Conservation (phyloP, 2,329 filamentous ascomycete species). For the Pseudogymnoascus sp. region DNA sequence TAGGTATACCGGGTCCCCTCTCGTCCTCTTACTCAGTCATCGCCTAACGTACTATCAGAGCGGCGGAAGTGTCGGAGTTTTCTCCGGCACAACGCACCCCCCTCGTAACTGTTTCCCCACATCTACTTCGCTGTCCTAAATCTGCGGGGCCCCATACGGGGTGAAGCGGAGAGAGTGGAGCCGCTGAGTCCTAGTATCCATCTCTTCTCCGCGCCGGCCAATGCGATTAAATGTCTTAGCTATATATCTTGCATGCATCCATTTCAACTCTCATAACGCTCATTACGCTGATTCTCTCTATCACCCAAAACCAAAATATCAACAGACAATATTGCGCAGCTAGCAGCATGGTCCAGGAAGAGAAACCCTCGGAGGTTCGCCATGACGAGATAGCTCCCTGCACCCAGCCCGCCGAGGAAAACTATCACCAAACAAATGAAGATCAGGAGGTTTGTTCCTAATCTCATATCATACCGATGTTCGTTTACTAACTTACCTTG, state of each 20-base stretch:
- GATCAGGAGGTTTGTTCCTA: neutral
- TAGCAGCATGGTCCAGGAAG: conserved; percentile 1
- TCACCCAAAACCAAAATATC: neutral
- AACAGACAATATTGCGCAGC: neutral
- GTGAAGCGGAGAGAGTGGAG: neutral
- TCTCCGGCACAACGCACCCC: neutral
- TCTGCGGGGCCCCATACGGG: neutral
- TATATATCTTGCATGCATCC: neutral
- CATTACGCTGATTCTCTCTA: neutral
- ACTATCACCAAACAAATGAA: neutral
- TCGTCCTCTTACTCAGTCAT: neutral
- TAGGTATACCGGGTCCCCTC: neutral
- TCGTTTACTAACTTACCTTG: neutral
- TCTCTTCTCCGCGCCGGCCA: neutral
- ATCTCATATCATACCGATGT: neutral
- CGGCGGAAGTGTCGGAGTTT: neutral
- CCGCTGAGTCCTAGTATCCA: neutral
- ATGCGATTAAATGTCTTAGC: neutral
- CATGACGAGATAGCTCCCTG: conserved; percentile 6
- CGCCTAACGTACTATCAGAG: neutral
- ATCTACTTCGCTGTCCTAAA: neutral
- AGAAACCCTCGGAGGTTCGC: neutral
- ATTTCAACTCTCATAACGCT: neutral
- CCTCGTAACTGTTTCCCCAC: neutral
- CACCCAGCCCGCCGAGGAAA: neutral